Base-by-base conservation (phyloP, 257 asterid species). In the Leonotis leonurus region DNA sequence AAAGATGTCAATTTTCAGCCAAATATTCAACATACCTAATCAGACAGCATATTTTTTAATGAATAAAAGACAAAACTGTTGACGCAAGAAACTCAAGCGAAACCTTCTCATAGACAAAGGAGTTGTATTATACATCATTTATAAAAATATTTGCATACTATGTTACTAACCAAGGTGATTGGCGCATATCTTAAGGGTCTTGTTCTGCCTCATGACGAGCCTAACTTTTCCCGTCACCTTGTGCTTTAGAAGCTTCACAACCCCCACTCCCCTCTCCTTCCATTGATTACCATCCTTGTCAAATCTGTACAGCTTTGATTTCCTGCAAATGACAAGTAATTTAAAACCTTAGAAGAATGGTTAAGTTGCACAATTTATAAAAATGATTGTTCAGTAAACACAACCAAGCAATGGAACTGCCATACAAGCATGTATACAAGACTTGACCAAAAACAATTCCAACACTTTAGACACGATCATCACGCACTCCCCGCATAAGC, bases 251-350 rank as follows among this genome's bases (percentile, higher is more conserved):
- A 87, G 81, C 83, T 90, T 90, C 71, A 90, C 85, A 36, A 78
- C 68, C 17, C 96, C 97, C 59, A 79, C 96, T 21, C 96, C 97
- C 67, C 96, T 87, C 80, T 90, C 96, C 77, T 90, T 87, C 97
- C 97, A 90, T 60, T 81, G 93, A 14, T 68, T 78, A 62, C 93
- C 90, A 43, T 82, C 97, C 72, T 80, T 87, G 62, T 87, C 97
- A 72, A 81, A 90, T 75, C 97, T 88, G 55, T 90, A 90, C 62
- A 90, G 55, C 82, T 90, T 90, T 0, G 94, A 73, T 76, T 85
- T 90, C 90, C 97, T 90, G 68, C 48, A 21, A 62, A 45, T 6
- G 4, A 46, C 45, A 72, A 44, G 22, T 27, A 40, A 18, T 22
- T 12, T 5, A 35, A 35, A 8, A 43, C 13, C 30, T 5, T 5